phyloP scores from a whole-genome alignment of 1,284 basidiomycete genomes.

The Coniferiporia weirii region DNA sequence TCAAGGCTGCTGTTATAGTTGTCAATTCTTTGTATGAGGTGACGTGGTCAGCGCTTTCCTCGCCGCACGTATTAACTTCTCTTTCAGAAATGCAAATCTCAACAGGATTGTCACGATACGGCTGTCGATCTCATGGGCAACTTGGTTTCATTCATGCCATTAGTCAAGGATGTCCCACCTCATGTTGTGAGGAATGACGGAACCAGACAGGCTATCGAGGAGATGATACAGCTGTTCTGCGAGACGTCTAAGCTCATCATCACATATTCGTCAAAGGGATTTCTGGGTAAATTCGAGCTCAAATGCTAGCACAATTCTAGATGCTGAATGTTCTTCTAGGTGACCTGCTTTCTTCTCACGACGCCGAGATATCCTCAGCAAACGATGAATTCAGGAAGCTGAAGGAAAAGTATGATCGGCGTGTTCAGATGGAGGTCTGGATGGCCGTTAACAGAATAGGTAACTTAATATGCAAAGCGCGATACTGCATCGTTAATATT shows the following conservation, averaged over 20 bases:
- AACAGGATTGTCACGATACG: too few relatives aligned
- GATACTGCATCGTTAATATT: background rate
- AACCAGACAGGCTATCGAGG: too few relatives aligned
- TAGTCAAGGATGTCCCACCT: too few relatives aligned
- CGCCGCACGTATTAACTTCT: too few relatives aligned
- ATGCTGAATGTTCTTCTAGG: background rate
- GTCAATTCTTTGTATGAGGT: too few relatives aligned
- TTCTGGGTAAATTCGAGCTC: background rate
- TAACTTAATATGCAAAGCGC: background rate
- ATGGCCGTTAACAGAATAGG: background rate
- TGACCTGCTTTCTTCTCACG: background rate
- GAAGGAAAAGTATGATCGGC: background rate
- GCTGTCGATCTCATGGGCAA: too few relatives aligned
- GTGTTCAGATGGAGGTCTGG: background rate
- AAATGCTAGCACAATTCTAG: background rate
- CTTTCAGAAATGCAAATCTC: too few relatives aligned
- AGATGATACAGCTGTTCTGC: too few relatives aligned
- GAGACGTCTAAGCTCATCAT: background rate
- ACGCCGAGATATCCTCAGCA: background rate
- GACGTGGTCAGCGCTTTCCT: too few relatives aligned
- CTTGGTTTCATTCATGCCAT: too few relatives aligned
- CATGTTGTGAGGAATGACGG: too few relatives aligned
- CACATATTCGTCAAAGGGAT: background rate
- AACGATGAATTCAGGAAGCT: background rate
- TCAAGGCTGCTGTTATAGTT: too few relatives aligned